These are phyloP conservation scores for Pichia californica DNA, from an alignment of 805 yeast genomes.

Conservation along the genomic window DNA sequence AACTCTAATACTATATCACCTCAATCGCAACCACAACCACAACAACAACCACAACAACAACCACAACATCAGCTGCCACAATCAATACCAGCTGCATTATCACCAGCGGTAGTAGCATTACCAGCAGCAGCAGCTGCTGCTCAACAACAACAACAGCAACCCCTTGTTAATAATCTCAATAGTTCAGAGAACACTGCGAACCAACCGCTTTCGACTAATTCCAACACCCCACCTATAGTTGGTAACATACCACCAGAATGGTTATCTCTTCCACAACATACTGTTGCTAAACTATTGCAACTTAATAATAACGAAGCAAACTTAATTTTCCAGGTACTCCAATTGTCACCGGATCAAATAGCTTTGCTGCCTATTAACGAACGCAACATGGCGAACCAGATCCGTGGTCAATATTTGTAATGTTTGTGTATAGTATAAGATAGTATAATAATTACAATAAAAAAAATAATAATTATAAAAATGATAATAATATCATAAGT, in stretches of 20 bases:
- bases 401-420: slow-evolving; percentile 47
- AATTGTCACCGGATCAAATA: slow-evolving; percentile 44
- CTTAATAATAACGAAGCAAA: slow-evolving; percentile 55
- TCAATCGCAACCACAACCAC: slow-evolving; percentile 13
- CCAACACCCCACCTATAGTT: too few relatives aligned
- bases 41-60: slow-evolving; percentile 7
- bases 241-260: slow-evolving; percentile 37
- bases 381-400: slow-evolving; percentile 47
- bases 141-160: too few relatives aligned
- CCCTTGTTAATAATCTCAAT: too few relatives aligned
- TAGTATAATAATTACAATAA: background rate
- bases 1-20: background rate
- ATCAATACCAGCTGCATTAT: background rate
- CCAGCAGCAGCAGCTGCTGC: too few relatives aligned
- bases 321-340: slow-evolving; percentile 47
- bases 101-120: too few relatives aligned
- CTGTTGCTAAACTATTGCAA: slow-evolving; percentile 43
- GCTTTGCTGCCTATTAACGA: slow-evolving; percentile 44
- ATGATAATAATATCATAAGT: too few relatives aligned
- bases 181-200: too few relatives aligned
- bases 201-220: too few relatives aligned
- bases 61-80: slow-evolving; percentile 4
- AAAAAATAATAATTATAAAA: background rate
- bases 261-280: slow-evolving; percentile 41
- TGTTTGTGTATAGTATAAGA: background rate